phyloP scores from a whole-genome alignment of 352 stramenopile species.

The Elongisporangium prolatum region DNA sequence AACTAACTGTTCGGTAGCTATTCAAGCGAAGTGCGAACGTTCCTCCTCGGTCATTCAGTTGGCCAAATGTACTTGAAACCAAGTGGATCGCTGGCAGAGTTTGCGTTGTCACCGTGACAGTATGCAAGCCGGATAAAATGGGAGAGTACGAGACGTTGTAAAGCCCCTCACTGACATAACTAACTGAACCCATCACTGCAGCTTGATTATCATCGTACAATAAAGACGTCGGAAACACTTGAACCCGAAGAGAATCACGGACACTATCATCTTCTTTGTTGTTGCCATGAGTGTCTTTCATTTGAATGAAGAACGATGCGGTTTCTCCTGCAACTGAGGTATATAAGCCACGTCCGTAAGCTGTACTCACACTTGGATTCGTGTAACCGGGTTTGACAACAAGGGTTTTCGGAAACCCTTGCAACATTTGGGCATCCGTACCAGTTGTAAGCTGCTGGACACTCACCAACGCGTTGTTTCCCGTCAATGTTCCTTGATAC shows the following conservation, averaged over 20 bases:
- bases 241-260: slow-evolving; percentile 27
- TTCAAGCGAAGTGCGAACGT: slow-evolving; percentile 79
- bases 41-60: slow-evolving; percentile 60
- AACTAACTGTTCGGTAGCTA: slow-evolving; percentile 43
- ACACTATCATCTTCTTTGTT: slow-evolving; percentile 45
- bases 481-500: slow-evolving; percentile 58
- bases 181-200: slow-evolving; percentile 25
- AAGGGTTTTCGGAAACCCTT: slow-evolving; percentile 68
- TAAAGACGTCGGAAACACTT: slow-evolving; percentile 37
- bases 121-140: slow-evolving; percentile 80
- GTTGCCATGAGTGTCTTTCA: slow-evolving; percentile 83
- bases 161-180: slow-evolving; percentile 58
- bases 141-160: slow-evolving; percentile 88
- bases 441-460: slow-evolving; percentile 28
- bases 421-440: slow-evolving; percentile 25
- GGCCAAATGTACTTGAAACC: slow-evolving; percentile 77
- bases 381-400: slow-evolving; percentile 37
- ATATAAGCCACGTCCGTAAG: slow-evolving; percentile 61
- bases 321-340: slow-evolving; percentile 40
- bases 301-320: slow-evolving; percentile 65
- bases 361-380: slow-evolving; percentile 72
- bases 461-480: slow-evolving; percentile 54
- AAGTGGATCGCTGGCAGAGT: slow-evolving; percentile 76
- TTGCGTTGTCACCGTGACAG: slow-evolving; percentile 77
- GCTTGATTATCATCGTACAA: slow-evolving; percentile 3